phyloP scores from a whole-genome alignment of 2,329 filamentous ascomycete species.

The Geosmithia flava region DNA sequence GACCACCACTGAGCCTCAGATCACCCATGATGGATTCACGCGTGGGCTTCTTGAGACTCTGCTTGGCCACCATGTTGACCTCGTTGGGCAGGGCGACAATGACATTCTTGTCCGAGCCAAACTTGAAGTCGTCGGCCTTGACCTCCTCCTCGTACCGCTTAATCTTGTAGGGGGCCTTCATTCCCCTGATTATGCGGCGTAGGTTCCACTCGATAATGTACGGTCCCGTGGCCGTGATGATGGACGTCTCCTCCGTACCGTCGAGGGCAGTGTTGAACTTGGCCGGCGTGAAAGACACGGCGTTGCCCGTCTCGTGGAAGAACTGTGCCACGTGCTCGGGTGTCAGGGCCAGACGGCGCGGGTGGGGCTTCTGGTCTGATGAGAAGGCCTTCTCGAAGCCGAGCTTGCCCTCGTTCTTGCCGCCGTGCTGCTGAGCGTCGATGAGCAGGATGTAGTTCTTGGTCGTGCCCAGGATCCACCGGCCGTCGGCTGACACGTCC shows the following conservation, averaged over 20 bases:
- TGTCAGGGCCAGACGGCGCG: slow-evolving; percentile 75
- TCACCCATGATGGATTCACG: slow-evolving; percentile 78
- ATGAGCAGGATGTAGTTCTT: slow-evolving; percentile 90
- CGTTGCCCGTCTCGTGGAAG: slow-evolving; percentile 84
- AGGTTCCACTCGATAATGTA: slow-evolving; percentile 96
- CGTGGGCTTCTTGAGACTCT: slow-evolving; percentile 75
- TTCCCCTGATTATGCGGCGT: slow-evolving; percentile 73
- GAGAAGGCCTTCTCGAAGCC: slow-evolving; percentile 91
- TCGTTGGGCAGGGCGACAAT: slow-evolving; percentile 95
- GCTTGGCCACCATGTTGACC: slow-evolving; percentile 92
- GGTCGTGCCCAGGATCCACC: slow-evolving; percentile 91
- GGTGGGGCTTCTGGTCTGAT: slow-evolving; percentile 87
- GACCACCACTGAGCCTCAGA: slow-evolving; percentile 26
- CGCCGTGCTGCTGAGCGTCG: slow-evolving; percentile 77
- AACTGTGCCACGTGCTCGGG: slow-evolving; percentile 94
- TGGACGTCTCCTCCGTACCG: slow-evolving; percentile 73
- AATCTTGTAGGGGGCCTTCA: slow-evolving; percentile 86
- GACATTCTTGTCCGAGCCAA: slow-evolving; percentile 92
- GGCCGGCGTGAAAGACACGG: slow-evolving; percentile 78
- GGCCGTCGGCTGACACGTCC: slow-evolving; percentile 89
- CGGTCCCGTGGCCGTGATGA: slow-evolving; percentile 91
- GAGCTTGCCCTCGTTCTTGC: slow-evolving; percentile 96
- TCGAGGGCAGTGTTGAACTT: slow-evolving; percentile 79
- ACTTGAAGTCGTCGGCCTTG: slow-evolving; percentile 98
- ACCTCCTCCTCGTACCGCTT: slow-evolving; percentile 93